Evolutionary conservation across 148 eudicot species (phyloP), one percentile per base, ranked within the genome.

Genomic region (Persicaria maculosa): DNA sequence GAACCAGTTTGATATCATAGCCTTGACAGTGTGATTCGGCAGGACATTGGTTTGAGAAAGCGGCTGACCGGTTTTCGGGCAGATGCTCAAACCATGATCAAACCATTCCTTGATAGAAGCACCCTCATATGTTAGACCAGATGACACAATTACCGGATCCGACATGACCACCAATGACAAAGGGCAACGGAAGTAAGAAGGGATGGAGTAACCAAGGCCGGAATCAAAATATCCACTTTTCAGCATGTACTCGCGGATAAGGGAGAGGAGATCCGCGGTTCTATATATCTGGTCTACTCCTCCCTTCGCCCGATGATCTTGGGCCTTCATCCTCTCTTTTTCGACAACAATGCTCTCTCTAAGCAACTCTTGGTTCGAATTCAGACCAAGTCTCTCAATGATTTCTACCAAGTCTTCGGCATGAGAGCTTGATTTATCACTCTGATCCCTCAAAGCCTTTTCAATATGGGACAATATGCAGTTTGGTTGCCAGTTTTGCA

Each of bases 51-150:
- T 78, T 77, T 90, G 97, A 3, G 92, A 79, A 73, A 95, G 94
- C 47, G 62, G 71, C 72, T 86, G 88, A 22, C 84, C 86, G 50
- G 97, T 92, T 83, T 83, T 77, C 0, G 99, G 99, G 84, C 99
- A 95, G 54, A 72, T 79, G 43, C 48, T 82, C 19, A 92, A 72
- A 68, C 97, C 97, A 36, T 84, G 74, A 71, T 90, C 90, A 65
- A 95, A 81, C 99, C 99, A 95, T 72, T 71, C 88, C 52, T 95
- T 92, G 59, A 95, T 90, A 44, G 97, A 85, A 52, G 84, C 81
- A 74, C 85, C 87, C 78, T 92, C 97, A 78, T 89, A 95, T 59
- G 99, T 95, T 83, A 86, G 93, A 22, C 99, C 99, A 46, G 97
- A 88, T 67, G 96, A 92, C 73, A 95, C 85, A 76, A 92, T 95